Evolutionary conservation across 352 stramenopile species (phyloP).

Genomic region (Phytophthora idaei): DNA sequence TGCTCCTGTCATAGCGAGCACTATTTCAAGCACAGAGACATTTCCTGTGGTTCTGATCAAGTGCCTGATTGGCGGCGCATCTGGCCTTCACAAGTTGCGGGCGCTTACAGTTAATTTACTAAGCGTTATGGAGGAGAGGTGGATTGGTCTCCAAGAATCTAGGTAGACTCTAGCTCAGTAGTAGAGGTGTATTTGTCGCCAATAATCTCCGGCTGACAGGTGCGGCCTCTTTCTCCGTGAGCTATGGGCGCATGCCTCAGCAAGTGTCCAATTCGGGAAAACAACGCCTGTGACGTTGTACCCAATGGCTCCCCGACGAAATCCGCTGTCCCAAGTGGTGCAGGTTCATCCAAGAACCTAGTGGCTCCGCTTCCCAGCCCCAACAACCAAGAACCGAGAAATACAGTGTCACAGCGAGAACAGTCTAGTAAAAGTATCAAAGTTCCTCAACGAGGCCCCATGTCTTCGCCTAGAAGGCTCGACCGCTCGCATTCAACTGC

Average conservation of each 20-base stretch:
- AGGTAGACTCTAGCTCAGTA: too few species aligned
- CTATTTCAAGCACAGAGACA: too few species aligned
- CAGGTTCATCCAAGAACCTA: slow-evolving; percentile 18
- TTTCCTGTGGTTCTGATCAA: too few species aligned
- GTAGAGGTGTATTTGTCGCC: too few species aligned
- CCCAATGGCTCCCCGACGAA: slow-evolving; percentile 11
- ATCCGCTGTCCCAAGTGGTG: not conserved
- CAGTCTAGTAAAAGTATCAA: not conserved
- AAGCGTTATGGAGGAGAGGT: too few species aligned
- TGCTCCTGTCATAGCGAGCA: too few species aligned
- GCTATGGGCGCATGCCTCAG: slow-evolving; percentile 29
- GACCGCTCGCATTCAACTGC: slow-evolving; percentile 15
- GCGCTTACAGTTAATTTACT: too few species aligned
- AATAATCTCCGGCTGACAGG: too few species aligned
- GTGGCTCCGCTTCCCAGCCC: slow-evolving; percentile 12
- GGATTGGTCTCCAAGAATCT: too few species aligned
- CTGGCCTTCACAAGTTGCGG: too few species aligned
- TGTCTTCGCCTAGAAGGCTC: slow-evolving; percentile 7
- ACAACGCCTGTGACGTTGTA: slow-evolving; percentile 13
- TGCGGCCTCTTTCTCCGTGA: not conserved
- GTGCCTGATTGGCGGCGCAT: too few species aligned
- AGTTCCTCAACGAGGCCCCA: not conserved
- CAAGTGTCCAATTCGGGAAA: slow-evolving; percentile 16
- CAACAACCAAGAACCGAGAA: not conserved
- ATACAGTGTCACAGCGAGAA: not conserved